phyloP scores from a whole-genome alignment of 2,329 filamentous ascomycete genomes.

The Colletotrichum spaethianum region DNA sequence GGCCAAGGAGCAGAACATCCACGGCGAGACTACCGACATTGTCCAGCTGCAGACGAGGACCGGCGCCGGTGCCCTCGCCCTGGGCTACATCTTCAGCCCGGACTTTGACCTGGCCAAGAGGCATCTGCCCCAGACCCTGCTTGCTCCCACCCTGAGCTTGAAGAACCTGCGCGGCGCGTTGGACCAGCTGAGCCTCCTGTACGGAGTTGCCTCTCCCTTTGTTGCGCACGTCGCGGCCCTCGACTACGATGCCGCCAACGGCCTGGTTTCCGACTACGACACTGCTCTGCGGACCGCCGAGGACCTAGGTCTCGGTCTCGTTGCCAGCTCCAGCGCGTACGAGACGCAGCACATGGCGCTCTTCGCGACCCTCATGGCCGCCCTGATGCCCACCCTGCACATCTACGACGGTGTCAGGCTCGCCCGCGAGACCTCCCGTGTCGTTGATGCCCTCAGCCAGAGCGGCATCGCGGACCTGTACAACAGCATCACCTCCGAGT shows the following conservation, averaged over 20 bases:
- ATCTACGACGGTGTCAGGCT: constrained; percentile 90
- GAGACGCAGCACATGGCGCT: constrained; percentile 96
- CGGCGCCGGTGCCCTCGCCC: constrained; percentile 90
- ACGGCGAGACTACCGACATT: constrained; percentile 84
- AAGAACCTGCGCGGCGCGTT: constrained; percentile 85
- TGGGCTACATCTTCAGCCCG: constrained; percentile 97
- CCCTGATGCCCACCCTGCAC: constrained; percentile 85
- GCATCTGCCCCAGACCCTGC: constrained; percentile 89
- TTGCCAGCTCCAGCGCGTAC: constrained; percentile 88
- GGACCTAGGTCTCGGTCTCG: constrained; percentile 88
- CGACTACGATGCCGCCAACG: constrained; percentile 80
- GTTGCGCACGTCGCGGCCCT: constrained; percentile 93
- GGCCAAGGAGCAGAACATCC: constrained; percentile 80
- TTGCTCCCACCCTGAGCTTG: constrained; percentile 88
- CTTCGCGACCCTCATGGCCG: constrained; percentile 86
- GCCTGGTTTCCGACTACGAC: constrained; percentile 90
- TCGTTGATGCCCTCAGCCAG: constrained; percentile 86
- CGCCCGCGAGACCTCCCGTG: constrained; percentile 84
- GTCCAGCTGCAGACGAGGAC: constrained; percentile 87
- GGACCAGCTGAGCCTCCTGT: constrained; percentile 92
- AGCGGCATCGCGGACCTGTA: constrained; percentile 78
- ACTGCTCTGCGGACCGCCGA: constrained; percentile 85
- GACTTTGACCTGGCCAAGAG: constrained; percentile 95
- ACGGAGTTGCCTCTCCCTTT: constrained; percentile 92
- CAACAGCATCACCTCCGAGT: constrained; percentile 73